Evolutionary conservation across 345 rosid genomes (phyloP).

Genomic region (Reutealis trisperma): DNA sequence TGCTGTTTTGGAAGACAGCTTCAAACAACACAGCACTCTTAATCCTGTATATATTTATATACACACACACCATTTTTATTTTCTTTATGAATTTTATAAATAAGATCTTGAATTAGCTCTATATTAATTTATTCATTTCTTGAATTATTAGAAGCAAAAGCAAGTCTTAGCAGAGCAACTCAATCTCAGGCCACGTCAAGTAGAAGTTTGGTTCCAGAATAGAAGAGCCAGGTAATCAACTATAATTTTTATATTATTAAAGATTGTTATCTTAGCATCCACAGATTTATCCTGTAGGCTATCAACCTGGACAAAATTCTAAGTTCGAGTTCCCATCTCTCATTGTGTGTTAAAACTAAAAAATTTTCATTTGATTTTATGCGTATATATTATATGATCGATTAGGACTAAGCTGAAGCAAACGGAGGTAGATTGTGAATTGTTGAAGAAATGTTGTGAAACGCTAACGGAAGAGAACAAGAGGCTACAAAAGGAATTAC

Average conservation of each 20-base stretch:
- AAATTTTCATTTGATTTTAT: too few species aligned
- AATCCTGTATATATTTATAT: constrained; percentile 48
- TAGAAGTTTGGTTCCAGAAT: constrained; percentile 99
- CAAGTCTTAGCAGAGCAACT: constrained; percentile 71
- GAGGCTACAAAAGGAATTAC: constrained; percentile 55
- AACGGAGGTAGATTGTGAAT: constrained; percentile 58
- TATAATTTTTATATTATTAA: too few species aligned
- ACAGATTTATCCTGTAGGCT: too few species aligned
- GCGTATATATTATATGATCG: not conserved
- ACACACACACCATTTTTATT: constrained; percentile 7
- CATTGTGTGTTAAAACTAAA: too few species aligned
- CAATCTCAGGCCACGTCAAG: constrained; percentile 83
- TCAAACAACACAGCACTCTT: constrained; percentile 53
- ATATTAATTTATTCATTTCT: not conserved
- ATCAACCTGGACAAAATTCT: too few species aligned
- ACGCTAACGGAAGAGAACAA: constrained; percentile 57
- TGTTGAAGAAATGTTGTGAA: constrained; percentile 58
- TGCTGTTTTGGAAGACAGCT: constrained; percentile 46
- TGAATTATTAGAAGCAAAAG: constrained; percentile 54
- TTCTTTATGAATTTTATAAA: not conserved
- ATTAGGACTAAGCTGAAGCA: constrained; percentile 71
- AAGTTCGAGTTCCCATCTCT: too few species aligned
- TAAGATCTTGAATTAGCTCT: too few species aligned
- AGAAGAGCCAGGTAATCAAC: constrained; percentile 80
- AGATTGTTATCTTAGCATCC: too few species aligned